phyloP scores from a whole-genome alignment of 352 stramenopile species.

The Pythium sukuiense region DNA sequence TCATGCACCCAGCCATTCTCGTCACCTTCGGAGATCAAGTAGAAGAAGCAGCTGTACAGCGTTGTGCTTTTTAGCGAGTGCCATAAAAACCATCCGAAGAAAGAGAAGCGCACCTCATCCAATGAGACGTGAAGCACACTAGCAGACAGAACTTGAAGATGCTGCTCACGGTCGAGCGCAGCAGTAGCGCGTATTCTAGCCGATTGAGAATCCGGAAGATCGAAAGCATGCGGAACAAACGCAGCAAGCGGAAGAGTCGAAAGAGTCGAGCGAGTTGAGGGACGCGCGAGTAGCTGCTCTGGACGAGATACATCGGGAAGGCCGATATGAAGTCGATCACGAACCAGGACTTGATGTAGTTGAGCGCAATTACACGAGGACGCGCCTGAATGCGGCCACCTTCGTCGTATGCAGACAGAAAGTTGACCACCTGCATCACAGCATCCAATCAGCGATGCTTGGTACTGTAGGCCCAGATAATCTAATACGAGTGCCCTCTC shows the following conservation, averaged over 20 bases:
- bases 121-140: conserved; percentile 70
- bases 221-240: conserved; percentile 66
- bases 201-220: conserved; percentile 49
- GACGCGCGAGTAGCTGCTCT: conserved; percentile 57
- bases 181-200: conserved; percentile 54
- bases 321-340: conserved; percentile 70
- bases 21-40: conserved; percentile 39
- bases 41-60: conserved; percentile 50
- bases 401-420: conserved; percentile 67
- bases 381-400: conserved; percentile 56
- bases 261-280: conserved; percentile 60
- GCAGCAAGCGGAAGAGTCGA: conserved; percentile 56
- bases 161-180: conserved; percentile 66
- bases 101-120: conserved; percentile 31
- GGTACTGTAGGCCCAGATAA: too few relatives aligned
- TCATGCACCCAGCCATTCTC: conserved; percentile 6
- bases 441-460: not conserved
- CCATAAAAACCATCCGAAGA: not conserved
- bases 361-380: conserved; percentile 41
- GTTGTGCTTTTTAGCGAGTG: not conserved
- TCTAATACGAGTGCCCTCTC: conserved; percentile 2
- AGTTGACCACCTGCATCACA: conserved; percentile 54
- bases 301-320: conserved; percentile 72
- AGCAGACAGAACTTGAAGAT: conserved; percentile 71
- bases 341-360: conserved; percentile 77